Evolutionary conservation across 2,329 filamentous ascomycete genomes (phyloP).

Genomic region (Claviceps pusilla): DNA sequence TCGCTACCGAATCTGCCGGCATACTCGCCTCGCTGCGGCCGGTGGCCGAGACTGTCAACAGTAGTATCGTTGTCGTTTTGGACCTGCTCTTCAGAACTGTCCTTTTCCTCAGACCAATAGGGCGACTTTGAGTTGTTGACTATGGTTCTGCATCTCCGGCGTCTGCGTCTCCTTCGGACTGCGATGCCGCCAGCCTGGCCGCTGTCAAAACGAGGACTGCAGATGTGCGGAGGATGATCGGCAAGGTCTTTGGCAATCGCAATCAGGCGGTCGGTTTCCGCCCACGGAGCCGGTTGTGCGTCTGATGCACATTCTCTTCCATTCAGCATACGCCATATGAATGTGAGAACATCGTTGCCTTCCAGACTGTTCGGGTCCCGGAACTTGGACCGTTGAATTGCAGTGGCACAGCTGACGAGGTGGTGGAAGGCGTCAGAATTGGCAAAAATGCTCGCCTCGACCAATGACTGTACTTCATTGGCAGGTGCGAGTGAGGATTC

Average conservation of each 20-base stretch:
- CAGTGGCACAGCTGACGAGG: constrained; percentile 19
- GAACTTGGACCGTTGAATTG: constrained; percentile 10
- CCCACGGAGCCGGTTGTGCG: constrained; percentile 14
- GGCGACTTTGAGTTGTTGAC: background rate
- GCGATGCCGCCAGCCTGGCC: background rate
- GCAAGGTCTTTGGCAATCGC: constrained; percentile 15
- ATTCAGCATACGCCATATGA: constrained; percentile 14
- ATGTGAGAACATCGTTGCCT: constrained; percentile 19
- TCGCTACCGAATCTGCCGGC: background rate
- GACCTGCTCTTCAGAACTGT: background rate
- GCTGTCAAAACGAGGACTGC: constrained; percentile 4
- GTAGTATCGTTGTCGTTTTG: background rate
- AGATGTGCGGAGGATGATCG: constrained; percentile 9
- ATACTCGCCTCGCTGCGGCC: background rate
- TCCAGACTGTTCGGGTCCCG: constrained; percentile 12
- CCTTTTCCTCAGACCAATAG: background rate
- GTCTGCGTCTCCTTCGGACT: background rate
- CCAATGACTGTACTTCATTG: constrained; percentile 14
- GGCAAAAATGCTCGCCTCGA: constrained; percentile 18
- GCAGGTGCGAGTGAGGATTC: constrained; percentile 12
- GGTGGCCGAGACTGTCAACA: background rate
- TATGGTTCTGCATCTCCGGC: background rate
- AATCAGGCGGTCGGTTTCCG: constrained; percentile 22
- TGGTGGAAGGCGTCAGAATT: constrained; percentile 20
- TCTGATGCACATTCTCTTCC: constrained; percentile 3